Conservation (phyloP, 1,139 yeast genomes). For the Torulaspora pretoriensis region DNA sequence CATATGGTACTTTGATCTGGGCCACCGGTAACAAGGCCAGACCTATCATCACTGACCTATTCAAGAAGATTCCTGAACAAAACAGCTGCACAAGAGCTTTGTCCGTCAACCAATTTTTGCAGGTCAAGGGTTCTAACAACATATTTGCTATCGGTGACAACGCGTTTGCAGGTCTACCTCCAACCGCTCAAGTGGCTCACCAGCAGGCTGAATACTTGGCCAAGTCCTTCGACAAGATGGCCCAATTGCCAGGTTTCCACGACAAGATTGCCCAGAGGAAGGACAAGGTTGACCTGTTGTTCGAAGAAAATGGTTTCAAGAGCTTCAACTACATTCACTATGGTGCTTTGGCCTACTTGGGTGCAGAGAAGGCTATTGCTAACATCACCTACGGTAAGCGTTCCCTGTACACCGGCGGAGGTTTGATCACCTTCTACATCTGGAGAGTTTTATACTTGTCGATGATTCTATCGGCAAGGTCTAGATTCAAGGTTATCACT, state of each 20-base stretch:
- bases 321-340: slow-evolving; percentile 62
- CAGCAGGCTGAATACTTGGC: slow-evolving; percentile 90
- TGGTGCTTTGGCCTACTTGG: slow-evolving; percentile 79
- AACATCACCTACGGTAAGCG: slow-evolving; percentile 87
- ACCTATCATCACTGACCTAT: slow-evolving; percentile 64
- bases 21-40: slow-evolving; percentile 96
- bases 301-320: slow-evolving; percentile 48
- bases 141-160: slow-evolving; percentile 94
- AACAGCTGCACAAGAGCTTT: slow-evolving; percentile 84
- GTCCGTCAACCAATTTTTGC: slow-evolving; percentile 72
- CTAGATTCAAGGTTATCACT: slow-evolving; percentile 76
- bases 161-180: slow-evolving; percentile 82
- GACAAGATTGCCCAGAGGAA: slow-evolving; percentile 37
- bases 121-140: slow-evolving; percentile 78
- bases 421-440: slow-evolving; percentile 81
- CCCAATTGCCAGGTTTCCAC: slow-evolving; percentile 63
- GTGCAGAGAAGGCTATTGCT: slow-evolving; percentile 93
- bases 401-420: slow-evolving; percentile 84
- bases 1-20: slow-evolving; percentile 94
- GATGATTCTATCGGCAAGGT: slow-evolving; percentile 87
- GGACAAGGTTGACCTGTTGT: slow-evolving; percentile 41
- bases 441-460: slow-evolving; percentile 92
- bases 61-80: slow-evolving; percentile 78
- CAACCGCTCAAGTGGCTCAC: slow-evolving; percentile 97
- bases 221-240: slow-evolving; percentile 65